Conservation (phyloP, 2,329 filamentous ascomycete species). For the Fonsecaea nubica region DNA sequence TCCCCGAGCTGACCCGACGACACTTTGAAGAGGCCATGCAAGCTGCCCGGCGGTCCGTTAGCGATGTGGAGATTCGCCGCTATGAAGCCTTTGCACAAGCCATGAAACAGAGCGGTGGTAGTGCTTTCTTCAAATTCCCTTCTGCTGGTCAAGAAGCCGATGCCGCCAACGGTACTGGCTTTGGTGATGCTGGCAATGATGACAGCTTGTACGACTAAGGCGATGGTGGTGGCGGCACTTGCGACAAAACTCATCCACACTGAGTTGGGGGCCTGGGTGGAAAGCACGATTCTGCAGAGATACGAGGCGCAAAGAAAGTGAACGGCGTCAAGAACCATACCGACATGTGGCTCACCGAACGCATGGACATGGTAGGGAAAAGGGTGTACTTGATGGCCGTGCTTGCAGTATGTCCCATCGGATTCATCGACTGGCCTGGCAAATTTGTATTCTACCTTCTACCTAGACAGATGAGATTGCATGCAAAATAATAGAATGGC, state of each 20-base stretch:
- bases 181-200: constrained; percentile 88
- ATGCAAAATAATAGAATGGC: constrained; percentile 23
- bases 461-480: constrained; percentile 32
- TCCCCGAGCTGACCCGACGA: constrained; percentile 91
- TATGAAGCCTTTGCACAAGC: constrained; percentile 99
- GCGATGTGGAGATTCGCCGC: constrained; percentile 93
- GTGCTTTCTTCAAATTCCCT: constrained; percentile 98
- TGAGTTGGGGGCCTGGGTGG: neutral
- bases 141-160: constrained; percentile 61
- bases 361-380: constrained; percentile 2
- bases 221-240: neutral
- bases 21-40: constrained; percentile 99
- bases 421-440: constrained; percentile 16
- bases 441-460: constrained; percentile 36
- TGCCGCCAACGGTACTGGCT: constrained; percentile 60
- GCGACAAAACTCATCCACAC: constrained; percentile 9
- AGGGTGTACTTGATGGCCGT: neutral
- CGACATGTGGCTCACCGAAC: neutral
- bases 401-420: constrained; percentile 13
- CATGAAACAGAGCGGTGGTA: constrained; percentile 97
- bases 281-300: constrained; percentile 6
- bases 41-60: constrained; percentile 89
- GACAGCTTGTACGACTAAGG: constrained; percentile 94
- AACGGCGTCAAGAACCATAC: constrained; percentile 16
- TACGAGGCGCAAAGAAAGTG: constrained; percentile 11